Conservation (phyloP, 2,329 filamentous ascomycete genomes). For the Ceratocystis ficicola region DNA sequence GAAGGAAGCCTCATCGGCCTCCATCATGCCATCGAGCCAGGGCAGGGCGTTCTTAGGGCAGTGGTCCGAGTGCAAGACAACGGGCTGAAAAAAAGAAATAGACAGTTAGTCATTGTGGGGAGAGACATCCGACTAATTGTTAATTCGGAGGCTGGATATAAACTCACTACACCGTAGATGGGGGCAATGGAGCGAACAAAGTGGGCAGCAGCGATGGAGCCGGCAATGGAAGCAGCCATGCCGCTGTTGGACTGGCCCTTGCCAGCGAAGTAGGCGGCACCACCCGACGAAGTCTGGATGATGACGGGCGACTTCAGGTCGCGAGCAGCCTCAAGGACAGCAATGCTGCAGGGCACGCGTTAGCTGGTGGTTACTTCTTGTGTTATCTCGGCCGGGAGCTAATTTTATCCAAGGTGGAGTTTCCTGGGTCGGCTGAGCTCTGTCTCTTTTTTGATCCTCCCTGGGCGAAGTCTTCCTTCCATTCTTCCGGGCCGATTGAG, state of each 20-base stretch:
- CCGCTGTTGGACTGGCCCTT: slow-evolving; percentile 71
- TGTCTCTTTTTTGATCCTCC: background rate
- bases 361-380: slow-evolving; percentile 57
- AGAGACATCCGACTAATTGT: background rate
- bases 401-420: slow-evolving; percentile 3
- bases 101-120: background rate
- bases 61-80: slow-evolving; percentile 94
- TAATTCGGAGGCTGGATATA: background rate
- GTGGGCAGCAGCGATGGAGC: slow-evolving; percentile 78
- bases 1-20: slow-evolving; percentile 90
- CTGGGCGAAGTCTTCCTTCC: slow-evolving; percentile 4
- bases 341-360: slow-evolving; percentile 46
- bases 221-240: slow-evolving; percentile 80
- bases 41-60: slow-evolving; percentile 99
- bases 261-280: slow-evolving; percentile 83
- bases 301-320: slow-evolving; percentile 86
- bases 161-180: slow-evolving; percentile 54
- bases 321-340: slow-evolving; percentile 84
- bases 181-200: slow-evolving; percentile 85
- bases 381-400: background rate
- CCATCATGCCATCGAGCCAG: slow-evolving; percentile 92
- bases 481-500: slow-evolving; percentile 11
- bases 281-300: slow-evolving; percentile 86
- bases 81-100: slow-evolving; percentile 38
- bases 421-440: background rate